phyloP scores from a whole-genome alignment of 2,329 filamentous ascomycete species.

The Aspergillus tamarii region DNA sequence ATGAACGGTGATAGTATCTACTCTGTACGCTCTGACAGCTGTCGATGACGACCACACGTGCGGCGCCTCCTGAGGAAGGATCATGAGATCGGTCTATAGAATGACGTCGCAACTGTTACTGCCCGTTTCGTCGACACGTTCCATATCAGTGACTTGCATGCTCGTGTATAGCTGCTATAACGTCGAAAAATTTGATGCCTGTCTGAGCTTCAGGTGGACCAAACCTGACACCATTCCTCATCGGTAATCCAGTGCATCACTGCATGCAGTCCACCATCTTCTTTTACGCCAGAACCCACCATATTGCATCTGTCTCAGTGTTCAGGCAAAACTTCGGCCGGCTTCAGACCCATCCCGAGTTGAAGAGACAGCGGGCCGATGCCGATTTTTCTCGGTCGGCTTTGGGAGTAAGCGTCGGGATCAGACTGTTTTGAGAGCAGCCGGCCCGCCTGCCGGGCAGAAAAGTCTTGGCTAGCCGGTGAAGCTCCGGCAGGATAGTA shows the following conservation, averaged over 20 bases:
- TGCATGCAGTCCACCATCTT: background rate
- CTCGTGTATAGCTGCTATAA: background rate
- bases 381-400: constrained; percentile 6
- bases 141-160: background rate
- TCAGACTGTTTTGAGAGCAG: background rate
- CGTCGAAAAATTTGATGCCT: background rate
- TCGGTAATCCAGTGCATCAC: background rate
- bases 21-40: background rate
- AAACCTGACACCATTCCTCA: background rate
- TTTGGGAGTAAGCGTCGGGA: constrained; percentile 1
- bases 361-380: constrained; percentile 1
- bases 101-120: constrained; percentile 1
- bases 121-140: background rate
- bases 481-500: background rate
- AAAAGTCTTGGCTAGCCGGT: constrained; percentile 1
- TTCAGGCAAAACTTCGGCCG: constrained; percentile 6
- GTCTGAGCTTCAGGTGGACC: background rate
- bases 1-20: too few species aligned
- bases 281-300: background rate
- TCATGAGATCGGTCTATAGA: background rate
- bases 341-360: background rate
- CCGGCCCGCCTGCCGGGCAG: constrained; percentile 1
- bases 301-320: background rate
- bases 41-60: background rate
- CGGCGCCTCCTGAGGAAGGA: background rate